These are phyloP conservation scores for Myriosclerotinia curreyana DNA, from an alignment of 2,329 filamentous ascomycete genomes.

Conservation along the genomic window DNA sequence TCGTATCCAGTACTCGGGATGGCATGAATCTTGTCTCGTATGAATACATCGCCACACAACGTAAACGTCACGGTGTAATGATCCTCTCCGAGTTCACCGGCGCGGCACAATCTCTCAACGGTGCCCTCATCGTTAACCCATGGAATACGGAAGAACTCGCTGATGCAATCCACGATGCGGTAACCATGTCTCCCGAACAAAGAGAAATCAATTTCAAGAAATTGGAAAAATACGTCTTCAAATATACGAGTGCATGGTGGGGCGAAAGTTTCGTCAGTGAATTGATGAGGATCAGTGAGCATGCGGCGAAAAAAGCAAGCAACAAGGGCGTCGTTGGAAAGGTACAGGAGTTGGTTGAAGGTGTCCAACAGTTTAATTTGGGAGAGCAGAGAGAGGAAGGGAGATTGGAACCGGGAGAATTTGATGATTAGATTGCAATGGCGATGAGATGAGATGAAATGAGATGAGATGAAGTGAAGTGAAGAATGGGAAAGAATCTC, in stretches of 20 bases:
- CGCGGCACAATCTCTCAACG: conserved; percentile 90
- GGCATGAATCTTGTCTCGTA: conserved; percentile 99
- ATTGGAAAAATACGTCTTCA: conserved; percentile 91
- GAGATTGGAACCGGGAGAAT: conserved; percentile 22
- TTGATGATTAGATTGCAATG: conserved; percentile 16
- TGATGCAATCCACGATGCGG: conserved; percentile 90
- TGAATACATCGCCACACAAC: conserved; percentile 94
- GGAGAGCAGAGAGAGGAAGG: conserved; percentile 21
- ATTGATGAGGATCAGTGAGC: conserved; percentile 47
- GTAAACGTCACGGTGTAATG: conserved; percentile 86
- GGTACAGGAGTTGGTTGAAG: conserved; percentile 28
- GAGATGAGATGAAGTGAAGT: background rate
- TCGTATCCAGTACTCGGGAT: conserved; percentile 93
- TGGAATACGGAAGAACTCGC: conserved; percentile 98
- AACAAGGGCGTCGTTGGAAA: conserved; percentile 19
- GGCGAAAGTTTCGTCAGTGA: conserved; percentile 89
- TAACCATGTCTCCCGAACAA: conserved; percentile 91
- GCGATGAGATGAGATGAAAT: background rate
- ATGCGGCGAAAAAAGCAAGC: conserved; percentile 38
- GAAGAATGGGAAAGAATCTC: background rate
- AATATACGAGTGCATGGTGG: conserved; percentile 98
- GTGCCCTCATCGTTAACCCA: conserved; percentile 91
- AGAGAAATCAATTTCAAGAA: conserved; percentile 85
- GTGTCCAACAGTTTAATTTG: conserved; percentile 26
- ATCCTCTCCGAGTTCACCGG: conserved; percentile 96